Conservation (phyloP, 306 rosid genomes). For the Lathyrus aphaca region DNA sequence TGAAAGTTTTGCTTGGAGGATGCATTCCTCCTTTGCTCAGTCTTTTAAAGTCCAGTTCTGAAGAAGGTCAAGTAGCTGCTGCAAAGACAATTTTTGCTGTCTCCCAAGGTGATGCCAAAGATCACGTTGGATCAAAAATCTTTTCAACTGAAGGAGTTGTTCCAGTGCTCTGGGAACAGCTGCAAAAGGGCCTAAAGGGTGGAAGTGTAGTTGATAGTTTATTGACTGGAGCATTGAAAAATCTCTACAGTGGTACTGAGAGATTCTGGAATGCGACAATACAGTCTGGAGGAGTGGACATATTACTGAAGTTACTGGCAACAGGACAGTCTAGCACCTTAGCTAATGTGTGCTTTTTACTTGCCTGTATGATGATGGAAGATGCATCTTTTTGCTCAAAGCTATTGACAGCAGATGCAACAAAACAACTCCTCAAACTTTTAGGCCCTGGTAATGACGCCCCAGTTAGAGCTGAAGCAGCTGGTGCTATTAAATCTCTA, state of each 20-base stretch:
- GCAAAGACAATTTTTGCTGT: conserved; percentile 94
- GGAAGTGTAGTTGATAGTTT: conserved; percentile 85
- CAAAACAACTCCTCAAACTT: conserved; percentile 88
- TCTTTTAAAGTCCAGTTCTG: conserved; percentile 87
- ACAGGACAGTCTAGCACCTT: conserved; percentile 80
- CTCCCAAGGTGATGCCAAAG: conserved; percentile 92
- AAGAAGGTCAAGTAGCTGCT: conserved; percentile 91
- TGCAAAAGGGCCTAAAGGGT: conserved; percentile 71
- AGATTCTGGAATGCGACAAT: conserved; percentile 93
- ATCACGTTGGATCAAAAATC: conserved; percentile 94
- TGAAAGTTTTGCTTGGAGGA: conserved; percentile 97
- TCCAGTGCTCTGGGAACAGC: conserved; percentile 92
- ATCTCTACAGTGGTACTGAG: conserved; percentile 88
- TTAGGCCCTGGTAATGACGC: conserved; percentile 91
- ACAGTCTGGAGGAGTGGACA: conserved; percentile 88
- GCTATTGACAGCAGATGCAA: conserved; percentile 75
- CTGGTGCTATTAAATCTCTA: conserved; percentile 93
- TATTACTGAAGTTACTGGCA: conserved; percentile 83
- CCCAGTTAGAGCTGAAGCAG: conserved; percentile 97
- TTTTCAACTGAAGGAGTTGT: conserved; percentile 99
- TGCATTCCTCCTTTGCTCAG: conserved; percentile 98
- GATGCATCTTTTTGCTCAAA: conserved; percentile 86
- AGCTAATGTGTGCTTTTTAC: conserved; percentile 93
- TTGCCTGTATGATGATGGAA: conserved; percentile 89
- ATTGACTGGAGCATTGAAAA: conserved; percentile 93